Evolutionary conservation across 2,329 filamentous ascomycete genomes (phyloP).

Genomic region (Pseudogymnoascus sp.): DNA sequence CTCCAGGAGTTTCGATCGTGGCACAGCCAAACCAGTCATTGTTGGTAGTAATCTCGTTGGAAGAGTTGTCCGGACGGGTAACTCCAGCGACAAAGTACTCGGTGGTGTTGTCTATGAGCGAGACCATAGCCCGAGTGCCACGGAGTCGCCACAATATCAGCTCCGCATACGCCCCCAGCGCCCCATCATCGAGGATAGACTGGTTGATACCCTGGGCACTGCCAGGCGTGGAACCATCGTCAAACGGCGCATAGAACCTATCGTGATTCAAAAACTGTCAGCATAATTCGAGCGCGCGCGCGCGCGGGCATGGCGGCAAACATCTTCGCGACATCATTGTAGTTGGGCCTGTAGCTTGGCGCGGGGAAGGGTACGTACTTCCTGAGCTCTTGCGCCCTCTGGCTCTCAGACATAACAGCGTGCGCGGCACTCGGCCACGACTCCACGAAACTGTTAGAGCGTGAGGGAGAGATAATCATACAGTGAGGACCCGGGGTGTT

Average conservation of each 20-base stretch:
- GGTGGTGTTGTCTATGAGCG: constrained; percentile 23
- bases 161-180: constrained; percentile 12
- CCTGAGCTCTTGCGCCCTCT: constrained; percentile 24
- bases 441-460: constrained; percentile 5
- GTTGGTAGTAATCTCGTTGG: constrained; percentile 12
- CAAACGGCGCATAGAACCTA: constrained; percentile 25
- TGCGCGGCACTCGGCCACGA: neutral
- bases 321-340: constrained; percentile 5
- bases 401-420: constrained; percentile 15
- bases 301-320: neutral
- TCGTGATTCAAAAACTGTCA: neutral
- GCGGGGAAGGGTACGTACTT: constrained; percentile 20
- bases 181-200: constrained; percentile 23
- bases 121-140: constrained; percentile 25
- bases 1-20: constrained; percentile 21
- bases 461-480: constrained; percentile 7
- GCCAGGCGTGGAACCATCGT: constrained; percentile 8
- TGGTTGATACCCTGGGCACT: constrained; percentile 19
- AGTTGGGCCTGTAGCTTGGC: neutral
- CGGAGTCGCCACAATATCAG: constrained; percentile 18
- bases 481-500: neutral
- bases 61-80: constrained; percentile 9
- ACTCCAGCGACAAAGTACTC: constrained; percentile 26
- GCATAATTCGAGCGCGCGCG: neutral
- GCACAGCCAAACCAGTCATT: constrained; percentile 24